Base-by-base conservation (phyloP, 352 stramenopile species). In the Blastocystis sp. region DNA sequence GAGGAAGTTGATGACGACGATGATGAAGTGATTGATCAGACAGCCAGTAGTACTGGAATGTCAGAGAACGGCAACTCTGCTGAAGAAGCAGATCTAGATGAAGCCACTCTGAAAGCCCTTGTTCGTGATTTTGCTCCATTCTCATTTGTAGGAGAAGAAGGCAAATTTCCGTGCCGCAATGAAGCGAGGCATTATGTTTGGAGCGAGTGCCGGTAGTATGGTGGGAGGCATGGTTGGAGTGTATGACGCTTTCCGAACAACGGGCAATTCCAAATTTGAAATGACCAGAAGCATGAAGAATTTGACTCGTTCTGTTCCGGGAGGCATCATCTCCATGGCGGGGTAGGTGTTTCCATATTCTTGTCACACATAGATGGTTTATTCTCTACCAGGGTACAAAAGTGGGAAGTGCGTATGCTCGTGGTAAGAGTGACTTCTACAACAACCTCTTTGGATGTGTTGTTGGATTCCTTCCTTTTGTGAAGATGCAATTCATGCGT, bases 211-310 rank as follows among this genome's bases (percentile, higher is more conserved):
- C 24, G 67, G 67, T 16, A 59, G 67, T 61, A 63, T 78, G 42
- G n/a, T 78, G 67, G 67, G 67, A 61, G 42, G 67, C 7, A 78
- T 78, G 67, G 27, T 78, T 2, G 44, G 67, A 40, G 44, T 78
- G 0, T 59, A 61, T 18, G 67, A 78, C 34, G 36, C 18, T n/a
- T 61, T 32, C 42, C 40, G 48, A 9, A 38, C 14, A 6, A 34
- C 34, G 18, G 29, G 18, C 11, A 56, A 56, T 34, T 4, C 21
- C 11, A 53, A 53, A 27, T n/a, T 57, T 8, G 34, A 38, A 21
- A 42, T n/a, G 42, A 59, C 24, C 4, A 78, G 11, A 7, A 63
- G 49, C 6, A 61, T 78, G 44, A 49, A 59, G 44, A 59, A n/a
- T 42, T 18, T 59, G 67, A 14, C 49, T 4, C 27, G 46, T 1